Evolutionary conservation across 2,329 filamentous ascomycete genomes (phyloP).

Genomic region (Fusarium fujikuroi): DNA sequence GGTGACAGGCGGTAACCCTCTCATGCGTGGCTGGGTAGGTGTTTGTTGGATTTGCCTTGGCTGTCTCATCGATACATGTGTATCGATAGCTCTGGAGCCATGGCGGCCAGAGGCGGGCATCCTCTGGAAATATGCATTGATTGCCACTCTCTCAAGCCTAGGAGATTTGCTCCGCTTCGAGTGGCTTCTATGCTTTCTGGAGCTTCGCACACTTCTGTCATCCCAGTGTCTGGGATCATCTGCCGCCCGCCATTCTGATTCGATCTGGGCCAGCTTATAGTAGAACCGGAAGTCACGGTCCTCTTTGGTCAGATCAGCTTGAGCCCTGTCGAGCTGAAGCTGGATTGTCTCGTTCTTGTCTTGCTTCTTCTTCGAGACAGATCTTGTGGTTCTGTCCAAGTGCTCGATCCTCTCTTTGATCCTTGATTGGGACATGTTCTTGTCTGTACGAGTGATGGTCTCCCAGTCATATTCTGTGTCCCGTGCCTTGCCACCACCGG

Average conservation of each 20-base stretch:
- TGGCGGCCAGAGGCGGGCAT: constrained; percentile 50
- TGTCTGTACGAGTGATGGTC: constrained; percentile 47
- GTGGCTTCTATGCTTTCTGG: constrained; percentile 27
- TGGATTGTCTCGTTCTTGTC: constrained; percentile 51
- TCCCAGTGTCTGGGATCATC: constrained; percentile 35
- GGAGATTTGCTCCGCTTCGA: constrained; percentile 40
- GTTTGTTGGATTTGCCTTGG: constrained; percentile 6
- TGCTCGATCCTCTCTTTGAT: constrained; percentile 51
- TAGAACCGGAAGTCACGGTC: constrained; percentile 54
- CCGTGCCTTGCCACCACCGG: constrained; percentile 52
- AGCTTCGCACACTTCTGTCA: constrained; percentile 34
- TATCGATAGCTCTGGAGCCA: constrained; percentile 43
- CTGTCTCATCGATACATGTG: constrained; percentile 28
- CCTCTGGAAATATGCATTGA: constrained; percentile 60
- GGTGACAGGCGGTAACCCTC: constrained; percentile 3
- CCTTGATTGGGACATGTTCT: constrained; percentile 52
- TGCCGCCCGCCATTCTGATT: constrained; percentile 51
- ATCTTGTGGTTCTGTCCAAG: constrained; percentile 49
- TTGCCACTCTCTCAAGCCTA: constrained; percentile 52
- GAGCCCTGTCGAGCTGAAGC: constrained; percentile 55
- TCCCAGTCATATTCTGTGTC: constrained; percentile 54
- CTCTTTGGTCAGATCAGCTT: constrained; percentile 47
- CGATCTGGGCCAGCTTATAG: constrained; percentile 58
- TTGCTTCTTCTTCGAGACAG: constrained; percentile 53
- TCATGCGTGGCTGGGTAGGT: neutral